Conservation (phyloP, 495 filamentous ascomycete genomes). For the Penicillium psychrofluorescens region DNA sequence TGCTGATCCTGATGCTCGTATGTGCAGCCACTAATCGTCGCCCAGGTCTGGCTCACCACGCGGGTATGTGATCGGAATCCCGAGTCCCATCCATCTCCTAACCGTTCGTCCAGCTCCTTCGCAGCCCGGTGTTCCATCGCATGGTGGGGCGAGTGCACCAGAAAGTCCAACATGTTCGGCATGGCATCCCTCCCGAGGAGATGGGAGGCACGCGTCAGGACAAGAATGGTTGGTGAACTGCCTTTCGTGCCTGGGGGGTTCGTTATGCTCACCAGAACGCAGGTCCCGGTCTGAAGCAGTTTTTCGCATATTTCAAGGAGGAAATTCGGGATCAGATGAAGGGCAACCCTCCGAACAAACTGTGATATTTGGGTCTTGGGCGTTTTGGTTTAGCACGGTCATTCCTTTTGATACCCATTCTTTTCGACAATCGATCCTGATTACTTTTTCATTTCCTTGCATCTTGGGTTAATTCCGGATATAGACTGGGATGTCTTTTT, state of each 20-base stretch:
- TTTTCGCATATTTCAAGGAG: conserved; percentile 49
- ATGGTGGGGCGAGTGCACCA: conserved; percentile 50
- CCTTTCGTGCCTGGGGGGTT: too few species aligned
- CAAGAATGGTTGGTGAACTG: conserved; percentile 27
- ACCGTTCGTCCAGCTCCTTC: conserved; percentile 41
- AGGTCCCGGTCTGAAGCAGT: conserved; percentile 25
- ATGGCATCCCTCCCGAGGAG: conserved; percentile 51
- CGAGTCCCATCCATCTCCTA: conserved; percentile 10
- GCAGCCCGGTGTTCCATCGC: conserved; percentile 53
- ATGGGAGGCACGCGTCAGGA: conserved; percentile 51
- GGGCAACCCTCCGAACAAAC: conserved; percentile 34
- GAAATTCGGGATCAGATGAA: conserved; percentile 53
- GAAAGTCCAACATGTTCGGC: conserved; percentile 40
- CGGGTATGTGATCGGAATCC: conserved; percentile 22
- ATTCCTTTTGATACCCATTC: conserved; percentile 12
- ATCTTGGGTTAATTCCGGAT: conserved; percentile 21
- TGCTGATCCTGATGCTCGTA: not conserved
- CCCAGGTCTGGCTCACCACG: conserved; percentile 33
- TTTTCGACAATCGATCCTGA: not conserved
- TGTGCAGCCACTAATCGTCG: not conserved
- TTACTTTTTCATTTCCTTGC: not conserved
- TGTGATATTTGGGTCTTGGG: conserved; percentile 10
- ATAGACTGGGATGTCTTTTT: conserved; percentile 42
- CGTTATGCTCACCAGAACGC: too few species aligned
- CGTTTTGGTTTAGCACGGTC: conserved; percentile 3